Percentiles rank a stretch among this genome's conserved stretches.
These are phyloP conservation scores for Candida sanyiensis DNA, from an alignment of 805 yeast species.

Conservation along the genomic window DNA sequence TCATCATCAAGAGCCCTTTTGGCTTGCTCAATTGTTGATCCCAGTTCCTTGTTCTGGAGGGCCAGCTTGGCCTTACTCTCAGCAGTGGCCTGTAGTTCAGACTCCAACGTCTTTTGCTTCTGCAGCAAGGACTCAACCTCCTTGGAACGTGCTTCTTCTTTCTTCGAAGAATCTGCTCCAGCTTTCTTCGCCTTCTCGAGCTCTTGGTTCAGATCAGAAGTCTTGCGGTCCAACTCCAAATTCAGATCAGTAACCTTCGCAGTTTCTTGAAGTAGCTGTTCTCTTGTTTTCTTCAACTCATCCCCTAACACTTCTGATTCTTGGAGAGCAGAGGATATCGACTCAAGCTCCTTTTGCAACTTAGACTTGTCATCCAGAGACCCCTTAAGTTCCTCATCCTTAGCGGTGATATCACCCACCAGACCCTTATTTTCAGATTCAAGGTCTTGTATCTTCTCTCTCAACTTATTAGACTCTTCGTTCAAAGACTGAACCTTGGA, in stretches of 20 bases:
- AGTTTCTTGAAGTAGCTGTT: neutral
- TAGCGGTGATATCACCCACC: neutral
- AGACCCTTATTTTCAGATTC: slow-evolving; percentile 10
- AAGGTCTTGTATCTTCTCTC: slow-evolving; percentile 15
- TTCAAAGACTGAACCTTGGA: slow-evolving; percentile 9
- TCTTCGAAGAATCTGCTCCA: too few relatives aligned
- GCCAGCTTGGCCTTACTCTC: too few relatives aligned
- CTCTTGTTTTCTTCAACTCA: neutral
- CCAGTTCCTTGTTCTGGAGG: too few relatives aligned
- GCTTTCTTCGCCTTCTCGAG: neutral
- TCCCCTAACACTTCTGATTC: slow-evolving; percentile 23
- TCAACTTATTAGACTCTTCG: slow-evolving; percentile 12
- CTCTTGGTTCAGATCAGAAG: too few relatives aligned
- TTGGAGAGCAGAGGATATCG: slow-evolving; percentile 43
- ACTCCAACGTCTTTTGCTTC: too few relatives aligned
- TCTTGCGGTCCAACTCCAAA: too few relatives aligned
- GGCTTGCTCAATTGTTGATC: too few relatives aligned
- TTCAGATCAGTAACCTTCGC: too few relatives aligned
- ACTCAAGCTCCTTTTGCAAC: slow-evolving; percentile 42
- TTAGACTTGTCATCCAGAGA: neutral
- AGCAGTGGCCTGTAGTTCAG: too few relatives aligned
- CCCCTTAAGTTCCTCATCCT: neutral
- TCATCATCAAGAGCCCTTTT: too few relatives aligned
- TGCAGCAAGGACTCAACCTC: too few relatives aligned
- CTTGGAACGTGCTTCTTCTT: too few relatives aligned